phyloP scores from a whole-genome alignment of 1,139 yeast species.

The Hanseniaspora sp. region DNA sequence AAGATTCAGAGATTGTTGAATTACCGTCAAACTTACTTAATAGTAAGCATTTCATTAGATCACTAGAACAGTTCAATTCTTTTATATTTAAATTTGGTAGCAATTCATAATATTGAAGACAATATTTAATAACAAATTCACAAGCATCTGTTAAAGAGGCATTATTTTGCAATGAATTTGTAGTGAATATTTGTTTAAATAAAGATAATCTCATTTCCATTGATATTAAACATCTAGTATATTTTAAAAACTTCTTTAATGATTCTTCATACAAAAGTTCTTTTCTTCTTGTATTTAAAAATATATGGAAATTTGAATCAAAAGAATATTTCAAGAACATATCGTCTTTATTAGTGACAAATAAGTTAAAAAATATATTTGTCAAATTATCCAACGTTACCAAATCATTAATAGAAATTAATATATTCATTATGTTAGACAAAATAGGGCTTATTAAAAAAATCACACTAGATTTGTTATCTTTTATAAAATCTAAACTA shows the following conservation, averaged over 20 bases:
- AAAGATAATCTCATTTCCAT: constrained; percentile 16
- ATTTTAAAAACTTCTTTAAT: constrained; percentile 23
- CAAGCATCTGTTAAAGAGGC: constrained; percentile 19
- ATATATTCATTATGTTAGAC: background rate
- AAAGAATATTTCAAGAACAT: constrained; percentile 18
- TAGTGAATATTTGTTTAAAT: constrained; percentile 22
- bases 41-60: constrained; percentile 23
- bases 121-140: constrained; percentile 17
- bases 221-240: constrained; percentile 19
- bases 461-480: background rate
- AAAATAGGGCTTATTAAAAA: background rate
- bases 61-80: constrained; percentile 19
- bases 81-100: background rate
- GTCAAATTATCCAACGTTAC: constrained; percentile 25
- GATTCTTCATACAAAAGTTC: constrained; percentile 17
- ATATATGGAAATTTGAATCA: constrained; percentile 9
- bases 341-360: constrained; percentile 19
- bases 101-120: background rate
- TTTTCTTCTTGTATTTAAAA: constrained; percentile 16
- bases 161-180: constrained; percentile 18
- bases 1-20: background rate
- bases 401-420: background rate
- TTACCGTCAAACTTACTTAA: constrained; percentile 19
- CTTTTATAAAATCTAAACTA: background rate
- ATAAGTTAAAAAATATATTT: constrained; percentile 28